Evolutionary conservation across 1,284 basidiomycete genomes (phyloP).

Genomic region (Apiotrichum porosum): DNA sequence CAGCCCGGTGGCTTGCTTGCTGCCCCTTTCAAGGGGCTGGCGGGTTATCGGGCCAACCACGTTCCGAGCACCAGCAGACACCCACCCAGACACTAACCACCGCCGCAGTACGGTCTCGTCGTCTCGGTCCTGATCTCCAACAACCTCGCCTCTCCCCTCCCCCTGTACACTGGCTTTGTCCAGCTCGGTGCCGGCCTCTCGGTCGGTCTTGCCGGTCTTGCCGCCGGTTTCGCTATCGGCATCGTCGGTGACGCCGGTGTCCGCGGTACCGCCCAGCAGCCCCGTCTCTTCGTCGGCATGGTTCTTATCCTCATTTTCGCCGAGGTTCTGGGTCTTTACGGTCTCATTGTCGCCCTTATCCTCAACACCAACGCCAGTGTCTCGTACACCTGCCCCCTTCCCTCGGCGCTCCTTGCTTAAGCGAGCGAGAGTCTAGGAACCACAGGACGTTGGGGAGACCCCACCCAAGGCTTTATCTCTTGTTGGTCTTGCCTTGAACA

Average conservation of each 20-base stretch:
- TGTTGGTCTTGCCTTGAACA: too few species aligned
- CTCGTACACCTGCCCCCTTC: slow-evolving; percentile 20
- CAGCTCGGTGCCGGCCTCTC: slow-evolving; percentile 80
- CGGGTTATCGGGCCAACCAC: neutral
- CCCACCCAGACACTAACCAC: too few species aligned
- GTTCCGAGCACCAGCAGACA: neutral
- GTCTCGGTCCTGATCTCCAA: slow-evolving; percentile 86
- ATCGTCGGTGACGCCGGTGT: slow-evolving; percentile 96
- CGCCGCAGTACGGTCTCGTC: slow-evolving; percentile 72
- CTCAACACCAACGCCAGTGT: slow-evolving; percentile 52
- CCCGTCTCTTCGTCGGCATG: slow-evolving; percentile 77
- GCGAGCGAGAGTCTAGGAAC: too few species aligned
- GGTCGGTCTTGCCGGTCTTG: slow-evolving; percentile 81
- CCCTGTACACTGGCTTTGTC: slow-evolving; percentile 77
- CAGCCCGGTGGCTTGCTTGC: neutral
- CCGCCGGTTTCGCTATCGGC: slow-evolving; percentile 86
- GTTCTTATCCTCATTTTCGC: slow-evolving; percentile 89
- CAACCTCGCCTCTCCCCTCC: slow-evolving; percentile 56
- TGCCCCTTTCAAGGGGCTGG: neutral
- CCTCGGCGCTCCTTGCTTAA: neutral
- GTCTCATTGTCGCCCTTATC: slow-evolving; percentile 56
- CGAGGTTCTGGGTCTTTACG: slow-evolving; percentile 71
- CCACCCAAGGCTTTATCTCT: too few species aligned
- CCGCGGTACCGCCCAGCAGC: slow-evolving; percentile 83
- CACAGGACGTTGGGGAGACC: too few species aligned